Evolutionary conservation across 768 basidiomycete genomes (phyloP).

Genomic region (Asterophora parasitica): DNA sequence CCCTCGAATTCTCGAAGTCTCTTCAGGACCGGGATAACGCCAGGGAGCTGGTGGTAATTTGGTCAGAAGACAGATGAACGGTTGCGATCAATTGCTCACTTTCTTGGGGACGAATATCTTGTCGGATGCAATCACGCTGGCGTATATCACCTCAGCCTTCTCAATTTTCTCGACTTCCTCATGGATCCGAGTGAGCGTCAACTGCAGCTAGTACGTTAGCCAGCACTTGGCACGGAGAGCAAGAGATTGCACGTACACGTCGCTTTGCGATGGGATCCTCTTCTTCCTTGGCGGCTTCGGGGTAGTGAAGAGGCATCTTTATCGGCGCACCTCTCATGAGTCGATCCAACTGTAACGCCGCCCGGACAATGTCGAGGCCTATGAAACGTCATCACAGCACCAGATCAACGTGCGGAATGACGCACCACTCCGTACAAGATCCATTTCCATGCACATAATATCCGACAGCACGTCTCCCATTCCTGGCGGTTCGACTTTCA

Average conservation of each 20-base stretch:
- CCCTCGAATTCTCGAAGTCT: constrained; percentile 17
- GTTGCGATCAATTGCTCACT: background rate
- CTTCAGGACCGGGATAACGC: constrained; percentile 18
- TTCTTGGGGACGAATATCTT: constrained; percentile 7
- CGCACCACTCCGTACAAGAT: constrained; percentile 10
- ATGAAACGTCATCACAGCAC: background rate
- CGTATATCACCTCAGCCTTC: constrained; percentile 15
- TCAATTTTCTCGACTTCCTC: constrained; percentile 16
- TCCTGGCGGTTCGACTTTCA: constrained; percentile 21
- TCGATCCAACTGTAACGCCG: background rate
- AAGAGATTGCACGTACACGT: constrained; percentile 1
- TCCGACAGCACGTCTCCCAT: constrained; percentile 20
- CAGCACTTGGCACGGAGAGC: background rate
- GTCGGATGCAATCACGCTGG: constrained; percentile 7
- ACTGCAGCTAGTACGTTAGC: background rate
- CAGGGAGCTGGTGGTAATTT: constrained; percentile 21
- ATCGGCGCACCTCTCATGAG: background rate
- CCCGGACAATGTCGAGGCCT: constrained; percentile 7
- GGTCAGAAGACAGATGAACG: background rate
- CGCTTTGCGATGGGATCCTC: constrained; percentile 1
- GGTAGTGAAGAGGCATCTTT: no score
- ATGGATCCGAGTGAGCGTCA: background rate
- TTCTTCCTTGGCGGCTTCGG: background rate
- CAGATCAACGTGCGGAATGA: background rate
- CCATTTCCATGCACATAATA: constrained; percentile 9